Percentiles rank a stretch among this genome's conserved stretches.
phyloP scores from a whole-genome alignment of 164 flowering plant species.

The Sextonia rubra region DNA sequence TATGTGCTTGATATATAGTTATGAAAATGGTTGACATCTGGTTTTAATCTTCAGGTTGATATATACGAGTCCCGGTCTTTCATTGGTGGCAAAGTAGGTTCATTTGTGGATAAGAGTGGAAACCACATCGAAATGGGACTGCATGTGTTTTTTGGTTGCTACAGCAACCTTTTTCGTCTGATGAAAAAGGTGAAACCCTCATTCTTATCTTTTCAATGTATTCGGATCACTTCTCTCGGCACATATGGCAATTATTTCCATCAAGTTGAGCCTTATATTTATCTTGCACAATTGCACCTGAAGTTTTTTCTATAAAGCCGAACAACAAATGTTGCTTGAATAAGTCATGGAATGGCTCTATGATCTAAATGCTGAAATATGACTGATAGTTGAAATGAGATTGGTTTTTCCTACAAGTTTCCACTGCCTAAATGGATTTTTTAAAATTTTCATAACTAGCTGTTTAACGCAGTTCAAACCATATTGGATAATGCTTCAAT shows the following conservation, averaged over 20 bases:
- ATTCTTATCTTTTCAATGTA: background rate
- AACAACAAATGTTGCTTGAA: background rate
- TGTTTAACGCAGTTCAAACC: too few species aligned
- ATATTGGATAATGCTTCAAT: too few species aligned
- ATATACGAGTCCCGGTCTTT: conserved; percentile 87
- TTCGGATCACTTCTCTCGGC: background rate
- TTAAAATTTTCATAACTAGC: too few species aligned
- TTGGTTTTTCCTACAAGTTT: too few species aligned
- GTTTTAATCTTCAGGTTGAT: conserved; percentile 63
- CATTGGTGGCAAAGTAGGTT: conserved; percentile 98
- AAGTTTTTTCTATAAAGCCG: background rate
- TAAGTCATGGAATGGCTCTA: background rate
- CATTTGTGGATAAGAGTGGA: conserved; percentile 85
- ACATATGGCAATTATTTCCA: background rate
- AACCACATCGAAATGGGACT: conserved; percentile 98
- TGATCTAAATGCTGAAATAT: background rate
- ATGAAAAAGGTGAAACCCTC: conserved; percentile 73
- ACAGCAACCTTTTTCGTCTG: conserved; percentile 92
- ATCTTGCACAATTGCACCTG: background rate
- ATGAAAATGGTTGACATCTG: conserved; percentile 5
- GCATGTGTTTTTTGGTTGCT: conserved; percentile 98
- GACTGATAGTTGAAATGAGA: background rate
- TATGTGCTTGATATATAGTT: background rate
- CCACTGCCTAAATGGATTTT: too few species aligned
- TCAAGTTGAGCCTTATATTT: background rate